A percentile compares a stretch with the other conserved stretches of the same genome.
phyloP scores from a whole-genome alignment of 1,284 basidiomycete species.

The Erythrobasidium hasegawianum region DNA sequence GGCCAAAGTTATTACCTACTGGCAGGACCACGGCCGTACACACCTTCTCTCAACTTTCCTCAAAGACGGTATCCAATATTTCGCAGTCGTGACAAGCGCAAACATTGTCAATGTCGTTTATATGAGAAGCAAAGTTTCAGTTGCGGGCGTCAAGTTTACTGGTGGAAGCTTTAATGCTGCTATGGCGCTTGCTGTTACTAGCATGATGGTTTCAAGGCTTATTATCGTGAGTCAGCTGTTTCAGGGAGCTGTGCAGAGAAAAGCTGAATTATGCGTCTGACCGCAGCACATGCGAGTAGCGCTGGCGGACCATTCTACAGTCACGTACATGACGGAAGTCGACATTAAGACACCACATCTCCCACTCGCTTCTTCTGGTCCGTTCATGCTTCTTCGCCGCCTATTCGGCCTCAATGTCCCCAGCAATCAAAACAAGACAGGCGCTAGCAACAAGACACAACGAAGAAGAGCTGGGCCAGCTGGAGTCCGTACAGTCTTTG shows the following conservation, averaged over 20 bases:
- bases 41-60: conserved; percentile 29
- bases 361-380: background rate
- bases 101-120: conserved; percentile 34
- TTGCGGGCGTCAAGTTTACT: conserved; percentile 14
- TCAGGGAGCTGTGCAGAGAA: too few relatives aligned
- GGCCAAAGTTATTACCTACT: conserved; percentile 18
- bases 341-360: background rate
- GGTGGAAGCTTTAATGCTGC: conserved; percentile 17
- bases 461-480: background rate
- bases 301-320: conserved; percentile 13
- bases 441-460: background rate
- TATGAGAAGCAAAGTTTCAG: conserved; percentile 26
- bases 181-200: conserved; percentile 20
- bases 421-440: background rate
- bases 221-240: conserved; percentile 15
- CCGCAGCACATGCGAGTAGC: conserved; percentile 34
- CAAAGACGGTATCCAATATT: conserved; percentile 28
- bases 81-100: conserved; percentile 23
- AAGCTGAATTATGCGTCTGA: too few relatives aligned
- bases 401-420: background rate
- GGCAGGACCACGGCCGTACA: conserved; percentile 25
- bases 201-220: conserved; percentile 31
- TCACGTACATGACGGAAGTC: conserved; percentile 20
- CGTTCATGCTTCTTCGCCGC: background rate
- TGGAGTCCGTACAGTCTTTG: background rate